phyloP scores from a whole-genome alignment of 495 filamentous ascomycete species.

The Xylaria flabelliformis region DNA sequence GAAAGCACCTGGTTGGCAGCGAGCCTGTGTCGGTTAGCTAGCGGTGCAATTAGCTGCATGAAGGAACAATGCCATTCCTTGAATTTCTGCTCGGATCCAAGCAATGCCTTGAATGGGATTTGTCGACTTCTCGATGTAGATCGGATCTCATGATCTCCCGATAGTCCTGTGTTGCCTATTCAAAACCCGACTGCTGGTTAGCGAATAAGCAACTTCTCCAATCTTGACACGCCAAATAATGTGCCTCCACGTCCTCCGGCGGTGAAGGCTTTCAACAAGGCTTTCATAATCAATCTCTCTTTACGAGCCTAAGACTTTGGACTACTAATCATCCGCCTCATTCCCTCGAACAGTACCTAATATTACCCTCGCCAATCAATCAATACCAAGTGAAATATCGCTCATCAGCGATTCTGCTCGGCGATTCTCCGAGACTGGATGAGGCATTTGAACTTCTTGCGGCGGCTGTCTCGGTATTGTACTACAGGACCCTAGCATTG shows the following conservation, averaged over 20 bases:
- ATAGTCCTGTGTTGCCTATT: constrained; percentile 1
- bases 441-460: constrained; percentile 8
- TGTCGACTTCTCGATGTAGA: constrained; percentile 29
- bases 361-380: background rate
- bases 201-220: constrained; percentile 7
- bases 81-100: background rate
- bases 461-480: constrained; percentile 21
- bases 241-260: constrained; percentile 38
- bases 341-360: background rate
- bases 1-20: constrained; percentile 11
- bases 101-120: constrained; percentile 23
- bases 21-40: constrained; percentile 8
- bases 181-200: constrained; percentile 11
- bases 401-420: background rate
- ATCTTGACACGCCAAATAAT: constrained; percentile 24
- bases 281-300: constrained; percentile 10
- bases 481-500: background rate
- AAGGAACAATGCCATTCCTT: constrained; percentile 13
- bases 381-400: background rate
- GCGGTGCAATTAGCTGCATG: constrained; percentile 18
- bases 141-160: constrained; percentile 22
- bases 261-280: constrained; percentile 30
- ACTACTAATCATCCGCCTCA: background rate
- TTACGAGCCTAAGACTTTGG: background rate
- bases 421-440: constrained; percentile 5